A percentile compares a stretch with the other conserved stretches of the same genome.
These are phyloP conservation scores for Globisporangium cylindrosporum DNA, from an alignment of 352 stramenopile species.

Conservation along the genomic window DNA sequence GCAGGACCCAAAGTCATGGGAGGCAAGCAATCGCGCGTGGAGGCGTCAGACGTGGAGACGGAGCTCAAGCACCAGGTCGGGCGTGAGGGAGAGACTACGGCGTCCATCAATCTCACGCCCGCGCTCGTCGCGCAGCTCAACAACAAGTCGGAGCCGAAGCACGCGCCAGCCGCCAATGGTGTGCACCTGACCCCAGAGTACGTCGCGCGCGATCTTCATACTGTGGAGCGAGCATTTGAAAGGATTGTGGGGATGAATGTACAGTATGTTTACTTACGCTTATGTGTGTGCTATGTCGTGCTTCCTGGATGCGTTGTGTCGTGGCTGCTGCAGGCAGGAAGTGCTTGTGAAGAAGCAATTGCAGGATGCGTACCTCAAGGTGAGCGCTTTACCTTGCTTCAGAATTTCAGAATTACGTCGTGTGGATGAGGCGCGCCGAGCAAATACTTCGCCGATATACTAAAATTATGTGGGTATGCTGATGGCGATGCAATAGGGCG, in stretches of 20 bases:
- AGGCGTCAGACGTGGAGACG: conserved; percentile 49
- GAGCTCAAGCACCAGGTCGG: conserved; percentile 49
- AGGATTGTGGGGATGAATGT: neutral
- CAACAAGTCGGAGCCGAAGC: conserved; percentile 30
- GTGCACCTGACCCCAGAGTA: conserved; percentile 42
- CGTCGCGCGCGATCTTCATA: conserved; percentile 13
- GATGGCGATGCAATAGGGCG: conserved; percentile 34
- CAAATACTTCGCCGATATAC: neutral
- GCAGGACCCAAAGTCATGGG: conserved; percentile 40
- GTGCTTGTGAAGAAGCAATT: conserved; percentile 66
- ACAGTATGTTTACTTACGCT: neutral
- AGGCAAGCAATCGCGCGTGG: conserved; percentile 76
- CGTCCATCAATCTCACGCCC: conserved; percentile 68
- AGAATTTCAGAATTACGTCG: neutral
- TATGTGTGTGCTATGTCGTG: neutral
- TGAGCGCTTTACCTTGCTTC: conserved; percentile 12
- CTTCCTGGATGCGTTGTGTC: neutral
- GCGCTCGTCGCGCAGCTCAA: conserved; percentile 73
- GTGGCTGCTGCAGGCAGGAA: conserved; percentile 37
- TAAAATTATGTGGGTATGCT: neutral
- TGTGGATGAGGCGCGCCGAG: neutral
- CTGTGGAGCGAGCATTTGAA: neutral
- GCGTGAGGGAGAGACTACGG: conserved; percentile 39
- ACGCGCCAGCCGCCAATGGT: conserved; percentile 9
- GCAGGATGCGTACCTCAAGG: conserved; percentile 76